Percentiles rank a stretch among this genome's conserved stretches.
phyloP scores from a whole-genome alignment of 768 basidiomycete species.

The Hericium erinaceus region DNA sequence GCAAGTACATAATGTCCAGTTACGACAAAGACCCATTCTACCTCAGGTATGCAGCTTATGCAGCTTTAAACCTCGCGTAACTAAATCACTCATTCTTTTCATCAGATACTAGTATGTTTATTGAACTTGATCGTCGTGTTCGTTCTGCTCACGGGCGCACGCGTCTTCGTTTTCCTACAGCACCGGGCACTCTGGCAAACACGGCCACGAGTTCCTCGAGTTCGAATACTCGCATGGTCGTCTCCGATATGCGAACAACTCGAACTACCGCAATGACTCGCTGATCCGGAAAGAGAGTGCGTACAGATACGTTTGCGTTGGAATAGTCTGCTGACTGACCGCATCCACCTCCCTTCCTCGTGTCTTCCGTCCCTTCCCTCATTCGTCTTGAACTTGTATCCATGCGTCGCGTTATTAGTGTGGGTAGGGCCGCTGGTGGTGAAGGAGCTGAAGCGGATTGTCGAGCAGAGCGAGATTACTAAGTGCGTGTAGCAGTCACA shows the following conservation, averaged over 20 bases:
- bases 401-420: constrained; percentile 42
- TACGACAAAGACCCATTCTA: constrained; percentile 16
- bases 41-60: constrained; percentile 7
- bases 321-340: not conserved
- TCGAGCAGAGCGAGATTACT: constrained; percentile 87
- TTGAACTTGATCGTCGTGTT: not conserved
- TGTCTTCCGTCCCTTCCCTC: not conserved
- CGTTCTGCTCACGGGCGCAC: constrained; percentile 17
- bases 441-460: constrained; percentile 90
- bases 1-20: constrained; percentile 5
- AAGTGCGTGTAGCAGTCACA: constrained; percentile 48
- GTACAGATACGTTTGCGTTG: constrained; percentile 22
- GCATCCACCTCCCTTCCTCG: not conserved
- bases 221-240: constrained; percentile 98
- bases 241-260: constrained; percentile 97
- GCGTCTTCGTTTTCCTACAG: constrained; percentile 29
- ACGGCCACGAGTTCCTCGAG: constrained; percentile 96
- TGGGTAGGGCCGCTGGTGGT: constrained; percentile 88
- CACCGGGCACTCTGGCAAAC: constrained; percentile 97
- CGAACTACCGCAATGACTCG: constrained; percentile 96
- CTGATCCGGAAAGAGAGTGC: constrained; percentile 97
- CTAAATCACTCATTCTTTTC: not conserved
- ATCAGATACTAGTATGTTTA: constrained; percentile 41
- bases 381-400: not conserved
- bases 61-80: too few relatives aligned